These are phyloP conservation scores for Ceriops decandra DNA, from an alignment of 345 rosid species.

Conservation along the genomic window DNA sequence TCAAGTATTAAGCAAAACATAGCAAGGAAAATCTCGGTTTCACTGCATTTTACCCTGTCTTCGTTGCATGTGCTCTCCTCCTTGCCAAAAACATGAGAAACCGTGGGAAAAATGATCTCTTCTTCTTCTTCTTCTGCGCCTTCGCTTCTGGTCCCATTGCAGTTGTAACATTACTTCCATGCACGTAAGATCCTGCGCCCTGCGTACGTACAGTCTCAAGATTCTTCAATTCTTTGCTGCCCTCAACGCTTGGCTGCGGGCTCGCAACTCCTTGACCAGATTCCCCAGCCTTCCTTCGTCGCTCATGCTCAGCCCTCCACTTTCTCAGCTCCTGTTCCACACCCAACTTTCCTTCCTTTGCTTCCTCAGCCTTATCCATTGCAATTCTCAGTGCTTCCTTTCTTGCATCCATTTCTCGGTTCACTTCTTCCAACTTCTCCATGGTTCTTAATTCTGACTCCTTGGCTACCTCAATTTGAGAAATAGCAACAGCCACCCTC, in stretches of 20 bases:
- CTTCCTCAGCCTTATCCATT: constrained; percentile 75
- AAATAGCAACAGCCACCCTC: constrained; percentile 64
- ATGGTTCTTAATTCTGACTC: constrained; percentile 53
- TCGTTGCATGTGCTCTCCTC: constrained; percentile 50
- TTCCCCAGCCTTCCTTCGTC: constrained; percentile 51
- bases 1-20: constrained; percentile 14
- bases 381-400: constrained; percentile 58
- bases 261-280: constrained; percentile 29
- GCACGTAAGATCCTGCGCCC: constrained; percentile 31
- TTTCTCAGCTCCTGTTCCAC: constrained; percentile 81
- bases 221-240: constrained; percentile 31
- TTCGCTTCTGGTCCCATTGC: constrained; percentile 34
- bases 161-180: constrained; percentile 24
- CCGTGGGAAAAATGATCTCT: constrained; percentile 57
- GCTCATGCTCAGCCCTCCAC: constrained; percentile 84
- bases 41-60: constrained; percentile 20
- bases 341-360: constrained; percentile 79
- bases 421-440: constrained; percentile 60
- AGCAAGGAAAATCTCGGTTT: background rate
- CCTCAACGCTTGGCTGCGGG: constrained; percentile 35
- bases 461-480: constrained; percentile 72
- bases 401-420: constrained; percentile 48
- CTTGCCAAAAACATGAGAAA: constrained; percentile 59
- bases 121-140: constrained; percentile 67
- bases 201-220: constrained; percentile 8